Evolutionary conservation across 164 flowering plant genomes (phyloP).

Genomic region (Vitis cinerea): DNA sequence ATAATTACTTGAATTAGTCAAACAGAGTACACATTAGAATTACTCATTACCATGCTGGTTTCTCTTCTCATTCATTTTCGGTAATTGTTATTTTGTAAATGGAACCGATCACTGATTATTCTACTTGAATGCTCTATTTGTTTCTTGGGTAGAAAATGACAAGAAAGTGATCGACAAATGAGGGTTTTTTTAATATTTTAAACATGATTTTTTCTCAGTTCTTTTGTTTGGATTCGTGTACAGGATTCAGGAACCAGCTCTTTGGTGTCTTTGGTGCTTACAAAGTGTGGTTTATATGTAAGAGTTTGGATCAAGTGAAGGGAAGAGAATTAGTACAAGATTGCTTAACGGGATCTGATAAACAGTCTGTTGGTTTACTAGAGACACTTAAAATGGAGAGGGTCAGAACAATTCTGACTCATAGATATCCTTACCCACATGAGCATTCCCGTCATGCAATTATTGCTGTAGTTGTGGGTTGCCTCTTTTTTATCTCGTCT

Average conservation of each 20-base stretch:
- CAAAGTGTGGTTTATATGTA: constrained; percentile 8
- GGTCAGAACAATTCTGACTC: constrained; percentile 77
- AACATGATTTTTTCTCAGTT: too few species aligned
- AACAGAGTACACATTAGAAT: too few species aligned
- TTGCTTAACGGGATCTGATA: constrained; percentile 41
- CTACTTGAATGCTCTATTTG: neutral
- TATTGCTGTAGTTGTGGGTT: constrained; percentile 83
- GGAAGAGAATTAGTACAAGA: neutral
- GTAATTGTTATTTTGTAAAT: neutral
- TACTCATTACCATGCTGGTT: too few species aligned
- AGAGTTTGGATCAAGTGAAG: constrained; percentile 15
- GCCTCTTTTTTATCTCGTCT: constrained; percentile 92
- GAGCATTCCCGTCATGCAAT: constrained; percentile 96
- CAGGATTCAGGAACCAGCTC: constrained; percentile 9
- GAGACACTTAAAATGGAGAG: constrained; percentile 80
- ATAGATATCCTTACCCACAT: constrained; percentile 90
- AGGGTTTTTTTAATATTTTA: too few species aligned
- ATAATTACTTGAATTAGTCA: too few species aligned
- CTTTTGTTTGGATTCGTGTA: neutral
- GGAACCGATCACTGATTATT: neutral
- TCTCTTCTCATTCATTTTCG: neutral
- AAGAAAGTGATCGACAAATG: too few species aligned
- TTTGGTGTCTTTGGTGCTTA: constrained; percentile 11
- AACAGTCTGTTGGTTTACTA: constrained; percentile 48
- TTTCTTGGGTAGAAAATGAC: neutral